Conservation (phyloP, 495 filamentous ascomycete species). For the Neurospora sp. region DNA sequence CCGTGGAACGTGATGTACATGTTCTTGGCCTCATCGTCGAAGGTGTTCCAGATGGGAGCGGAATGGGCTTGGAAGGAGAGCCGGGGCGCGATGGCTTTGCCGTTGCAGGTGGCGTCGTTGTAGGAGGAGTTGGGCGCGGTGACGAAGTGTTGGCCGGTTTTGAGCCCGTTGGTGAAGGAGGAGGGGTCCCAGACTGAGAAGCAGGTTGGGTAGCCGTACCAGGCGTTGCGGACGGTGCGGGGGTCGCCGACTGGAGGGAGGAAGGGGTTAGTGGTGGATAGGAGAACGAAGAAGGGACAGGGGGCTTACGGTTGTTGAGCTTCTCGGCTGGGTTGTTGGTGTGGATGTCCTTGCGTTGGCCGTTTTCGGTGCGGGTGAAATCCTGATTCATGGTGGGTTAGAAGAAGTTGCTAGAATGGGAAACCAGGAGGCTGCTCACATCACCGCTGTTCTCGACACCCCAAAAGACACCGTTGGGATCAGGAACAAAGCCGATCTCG, state of each 20-base stretch:
- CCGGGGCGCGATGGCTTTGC: conserved; percentile 32
- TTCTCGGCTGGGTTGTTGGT: conserved; percentile 61
- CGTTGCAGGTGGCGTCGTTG: conserved; percentile 41
- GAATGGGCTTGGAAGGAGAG: conserved; percentile 47
- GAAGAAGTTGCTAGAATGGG: conserved; percentile 19
- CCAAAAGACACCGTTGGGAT: conserved; percentile 52
- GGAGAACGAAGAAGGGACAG: not conserved
- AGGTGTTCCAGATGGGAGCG: conserved; percentile 46
- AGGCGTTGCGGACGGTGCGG: conserved; percentile 23
- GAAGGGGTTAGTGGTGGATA: not conserved
- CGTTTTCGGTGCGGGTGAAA: conserved; percentile 28
- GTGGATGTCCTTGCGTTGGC: conserved; percentile 45
- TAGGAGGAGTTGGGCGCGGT: conserved; percentile 32
- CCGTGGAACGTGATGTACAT: conserved; percentile 54
- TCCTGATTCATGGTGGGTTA: conserved; percentile 18
- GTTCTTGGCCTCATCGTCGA: conserved; percentile 34
- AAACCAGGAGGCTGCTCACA: conserved; percentile 28
- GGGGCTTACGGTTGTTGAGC: conserved; percentile 51
- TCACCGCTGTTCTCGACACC: conserved; percentile 63
- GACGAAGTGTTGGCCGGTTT: conserved; percentile 43
- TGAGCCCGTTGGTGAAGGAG: conserved; percentile 31
- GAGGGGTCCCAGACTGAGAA: conserved; percentile 50
- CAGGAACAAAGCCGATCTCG: conserved; percentile 53
- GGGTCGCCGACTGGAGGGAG: conserved; percentile 24
- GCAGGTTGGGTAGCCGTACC: conserved; percentile 63